Evolutionary conservation across 805 yeast species (phyloP).

Genomic region (Starmerella lactis-condensi): DNA sequence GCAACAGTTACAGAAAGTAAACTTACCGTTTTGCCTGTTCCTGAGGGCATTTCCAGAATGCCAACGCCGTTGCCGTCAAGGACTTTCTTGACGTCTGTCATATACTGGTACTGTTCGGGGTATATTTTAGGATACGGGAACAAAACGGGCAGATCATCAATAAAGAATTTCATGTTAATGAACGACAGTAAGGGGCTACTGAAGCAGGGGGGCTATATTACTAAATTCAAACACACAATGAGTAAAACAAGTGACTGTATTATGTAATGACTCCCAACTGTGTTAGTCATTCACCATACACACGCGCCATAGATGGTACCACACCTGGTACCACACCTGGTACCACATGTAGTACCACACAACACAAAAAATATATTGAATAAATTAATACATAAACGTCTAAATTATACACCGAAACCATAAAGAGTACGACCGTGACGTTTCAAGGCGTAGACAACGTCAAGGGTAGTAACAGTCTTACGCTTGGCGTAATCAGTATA

Average conservation of each 20-base stretch:
- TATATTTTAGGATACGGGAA: constrained; percentile 94
- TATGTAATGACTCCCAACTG: not conserved
- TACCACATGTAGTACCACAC: too few relatives aligned
- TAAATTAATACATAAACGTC: too few relatives aligned
- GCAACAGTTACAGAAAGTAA: constrained; percentile 81
- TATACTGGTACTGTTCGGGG: constrained; percentile 95
- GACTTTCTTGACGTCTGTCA: constrained; percentile 87
- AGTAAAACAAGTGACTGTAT: not conserved
- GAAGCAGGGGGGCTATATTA: too few relatives aligned
- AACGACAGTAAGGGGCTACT: too few relatives aligned
- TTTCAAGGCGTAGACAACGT: constrained; percentile 97
- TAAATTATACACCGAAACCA: constrained; percentile 94
- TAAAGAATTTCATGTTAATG: constrained; percentile 43
- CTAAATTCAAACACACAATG: not conserved
- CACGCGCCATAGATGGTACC: too few relatives aligned
- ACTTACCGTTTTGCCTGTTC: constrained; percentile 94
- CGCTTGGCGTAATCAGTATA: constrained; percentile 99
- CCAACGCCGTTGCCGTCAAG: constrained; percentile 93
- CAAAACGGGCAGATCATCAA: constrained; percentile 86
- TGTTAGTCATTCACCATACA: too few relatives aligned
- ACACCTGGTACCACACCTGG: too few relatives aligned
- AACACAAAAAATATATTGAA: too few relatives aligned
- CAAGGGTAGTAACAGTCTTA: constrained; percentile 97
- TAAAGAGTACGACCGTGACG: constrained; percentile 99
- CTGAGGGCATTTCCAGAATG: constrained; percentile 97